Percentiles rank a stretch among this genome's conserved stretches.
Conservation (phyloP, 495 filamentous ascomycete genomes). For the Penicillium riverlandense region DNA sequence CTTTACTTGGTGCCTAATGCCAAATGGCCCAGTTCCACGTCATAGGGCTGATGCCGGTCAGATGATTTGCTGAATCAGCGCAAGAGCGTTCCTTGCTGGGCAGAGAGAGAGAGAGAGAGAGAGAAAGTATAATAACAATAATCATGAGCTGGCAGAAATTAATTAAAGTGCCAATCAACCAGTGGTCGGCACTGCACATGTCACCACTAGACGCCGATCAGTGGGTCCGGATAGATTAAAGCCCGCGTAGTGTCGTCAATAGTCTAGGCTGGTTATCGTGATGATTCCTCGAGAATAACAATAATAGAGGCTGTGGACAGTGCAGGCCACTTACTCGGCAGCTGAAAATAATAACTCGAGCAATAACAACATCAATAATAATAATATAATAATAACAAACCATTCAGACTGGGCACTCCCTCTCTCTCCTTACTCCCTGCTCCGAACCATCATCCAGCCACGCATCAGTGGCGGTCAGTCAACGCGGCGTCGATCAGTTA, state of each 20-base stretch:
- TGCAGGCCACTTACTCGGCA: neutral
- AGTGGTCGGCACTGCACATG: too few relatives aligned
- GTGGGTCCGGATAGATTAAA: too few relatives aligned
- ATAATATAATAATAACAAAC: neutral
- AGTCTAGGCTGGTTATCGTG: neutral
- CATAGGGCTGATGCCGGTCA: constrained; percentile 19
- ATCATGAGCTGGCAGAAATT: too few relatives aligned
- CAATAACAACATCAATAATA: neutral
- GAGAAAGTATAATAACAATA: too few relatives aligned
- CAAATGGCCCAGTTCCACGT: constrained; percentile 4
- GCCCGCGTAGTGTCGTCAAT: neutral
- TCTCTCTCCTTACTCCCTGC: constrained; percentile 7
- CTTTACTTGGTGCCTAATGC: too few relatives aligned
- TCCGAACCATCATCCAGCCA: constrained; percentile 6
- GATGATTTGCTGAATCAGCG: neutral
- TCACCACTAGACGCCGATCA: too few relatives aligned
- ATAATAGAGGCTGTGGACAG: too few relatives aligned
- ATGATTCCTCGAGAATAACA: neutral
- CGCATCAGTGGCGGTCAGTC: constrained; percentile 7
- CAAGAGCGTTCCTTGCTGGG: too few relatives aligned
- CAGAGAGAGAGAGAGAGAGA: too few relatives aligned
- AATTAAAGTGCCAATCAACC: too few relatives aligned
- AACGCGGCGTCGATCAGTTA: too few relatives aligned
- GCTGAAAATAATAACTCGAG: neutral
- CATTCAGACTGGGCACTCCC: neutral